Conservation (phyloP, 495 filamentous ascomycete species). For the Chaetomium fimeti region DNA sequence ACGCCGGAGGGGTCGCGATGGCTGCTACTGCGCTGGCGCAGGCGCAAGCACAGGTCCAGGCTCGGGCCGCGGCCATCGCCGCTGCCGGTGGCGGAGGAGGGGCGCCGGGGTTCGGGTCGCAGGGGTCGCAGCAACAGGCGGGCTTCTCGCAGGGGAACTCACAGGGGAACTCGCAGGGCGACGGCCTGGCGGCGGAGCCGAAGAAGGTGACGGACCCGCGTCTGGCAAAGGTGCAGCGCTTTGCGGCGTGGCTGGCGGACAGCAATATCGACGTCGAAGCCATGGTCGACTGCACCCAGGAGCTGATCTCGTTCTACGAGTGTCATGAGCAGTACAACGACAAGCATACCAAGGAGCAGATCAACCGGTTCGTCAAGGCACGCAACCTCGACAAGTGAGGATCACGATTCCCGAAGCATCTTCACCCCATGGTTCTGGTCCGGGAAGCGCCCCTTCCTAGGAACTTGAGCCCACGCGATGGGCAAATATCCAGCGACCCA, state of each 20-base stretch:
- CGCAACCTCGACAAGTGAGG: slow-evolving; percentile 70
- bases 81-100: slow-evolving; percentile 15
- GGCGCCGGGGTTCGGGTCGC: slow-evolving; percentile 2
- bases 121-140: slow-evolving; percentile 15
- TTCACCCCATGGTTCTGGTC: background rate
- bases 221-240: slow-evolving; percentile 63
- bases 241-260: slow-evolving; percentile 85
- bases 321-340: slow-evolving; percentile 88
- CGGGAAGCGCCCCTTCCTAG: background rate
- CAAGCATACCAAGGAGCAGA: slow-evolving; percentile 61
- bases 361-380: slow-evolving; percentile 80
- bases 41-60: slow-evolving; percentile 34
- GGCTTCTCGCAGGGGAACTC: slow-evolving; percentile 3
- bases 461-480: background rate
- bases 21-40: slow-evolving; percentile 44
- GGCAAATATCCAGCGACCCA: no score
- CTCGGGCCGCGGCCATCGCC: slow-evolving; percentile 19
- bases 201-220: slow-evolving; percentile 41
- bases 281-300: slow-evolving; percentile 90
- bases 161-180: slow-evolving; percentile 11
- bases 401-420: background rate
- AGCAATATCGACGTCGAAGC: slow-evolving; percentile 89
- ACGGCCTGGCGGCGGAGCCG: slow-evolving; percentile 21
- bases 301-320: slow-evolving; percentile 93
- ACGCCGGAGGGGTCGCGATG: slow-evolving; percentile 37